Conservation (phyloP, 805 yeast genomes). For the Grigorovia transvaalensis region DNA sequence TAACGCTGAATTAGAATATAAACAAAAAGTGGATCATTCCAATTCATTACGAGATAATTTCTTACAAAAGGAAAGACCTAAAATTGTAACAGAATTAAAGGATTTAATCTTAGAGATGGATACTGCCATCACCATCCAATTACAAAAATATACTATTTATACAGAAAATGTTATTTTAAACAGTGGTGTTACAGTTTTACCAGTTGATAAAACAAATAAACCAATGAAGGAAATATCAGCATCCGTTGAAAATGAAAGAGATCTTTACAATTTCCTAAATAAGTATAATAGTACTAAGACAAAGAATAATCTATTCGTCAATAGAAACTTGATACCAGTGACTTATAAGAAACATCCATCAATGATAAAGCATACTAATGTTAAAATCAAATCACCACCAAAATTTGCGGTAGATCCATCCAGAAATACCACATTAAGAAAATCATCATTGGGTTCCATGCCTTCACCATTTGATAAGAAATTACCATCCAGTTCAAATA, state of each 20-base stretch:
- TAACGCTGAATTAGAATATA: constrained; percentile 78
- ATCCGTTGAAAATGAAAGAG: constrained; percentile 73
- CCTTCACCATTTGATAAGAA: constrained; percentile 23
- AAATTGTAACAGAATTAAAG: constrained; percentile 56
- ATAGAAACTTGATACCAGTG: constrained; percentile 48
- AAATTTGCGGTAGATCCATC: constrained; percentile 24
- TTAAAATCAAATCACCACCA: constrained; percentile 18
- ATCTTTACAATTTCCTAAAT: constrained; percentile 59
- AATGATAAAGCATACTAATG: constrained; percentile 30
- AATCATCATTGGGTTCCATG: constrained; percentile 27
- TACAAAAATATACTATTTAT: constrained; percentile 82
- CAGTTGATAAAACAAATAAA: constrained; percentile 40
- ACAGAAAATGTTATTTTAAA: constrained; percentile 76
- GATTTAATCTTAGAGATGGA: constrained; percentile 79
- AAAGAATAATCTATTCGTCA: constrained; percentile 27
- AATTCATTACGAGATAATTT: constrained; percentile 67
- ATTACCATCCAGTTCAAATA: background rate
- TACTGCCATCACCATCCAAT: constrained; percentile 77
- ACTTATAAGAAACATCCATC: constrained; percentile 65
- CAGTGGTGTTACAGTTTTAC: constrained; percentile 73
- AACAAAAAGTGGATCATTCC: constrained; percentile 61
- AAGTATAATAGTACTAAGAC: constrained; percentile 31
- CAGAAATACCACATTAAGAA: constrained; percentile 24
- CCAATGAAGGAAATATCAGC: constrained; percentile 73
- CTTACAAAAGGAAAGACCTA: constrained; percentile 66